Base-by-base conservation (phyloP, 2,329 filamentous ascomycete species). In the Stromatinia cepivora region DNA sequence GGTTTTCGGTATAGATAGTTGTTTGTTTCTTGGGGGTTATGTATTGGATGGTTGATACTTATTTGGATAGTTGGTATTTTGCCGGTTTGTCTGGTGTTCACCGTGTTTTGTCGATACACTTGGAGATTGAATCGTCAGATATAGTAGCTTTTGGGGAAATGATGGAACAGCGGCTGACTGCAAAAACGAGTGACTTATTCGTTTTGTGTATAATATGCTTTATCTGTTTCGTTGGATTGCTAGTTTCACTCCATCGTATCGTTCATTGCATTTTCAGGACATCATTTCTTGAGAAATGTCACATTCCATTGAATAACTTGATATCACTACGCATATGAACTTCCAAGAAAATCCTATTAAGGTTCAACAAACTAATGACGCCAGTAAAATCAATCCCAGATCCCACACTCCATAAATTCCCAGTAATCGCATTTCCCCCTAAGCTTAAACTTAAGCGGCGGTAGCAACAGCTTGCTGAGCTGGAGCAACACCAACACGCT, bases 401-500 rank as follows among this genome's bases (percentile, higher is more conserved):
- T 42, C 36, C 48, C 62, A 65, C 62, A 5, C 50, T 65, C 62
- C 62, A 45, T 28, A 39, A 20, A 17, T 50, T 52, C 62, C 50
- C 62, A 42, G 7, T 54, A 28, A 54, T 42, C 34, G 28, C 10
- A 28, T 17, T n/a, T 13, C 34, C 34, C 13, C 25, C 13, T 28
- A 13, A 13, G 4, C 46, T 50, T 31, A 57, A 66, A 52, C 62
- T 65, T 48, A 63, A 66, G 73, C 73, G 63, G 73, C 74, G 67
- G 73, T 73, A 59, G 71, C 64, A 61, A 57, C 66, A 66, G 70
- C 74, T 50, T 72, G 69, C 56, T 76, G 75, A 72, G 77, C 70
- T 58, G 78, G 77, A 31, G 71, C 69, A 64, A 98, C 95, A 76
- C 93, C 95, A 66, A 99, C 93, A 78, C 95, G 91, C 86, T 97